Conservation (phyloP, 495 filamentous ascomycete species). For the Bacidia rubella region DNA sequence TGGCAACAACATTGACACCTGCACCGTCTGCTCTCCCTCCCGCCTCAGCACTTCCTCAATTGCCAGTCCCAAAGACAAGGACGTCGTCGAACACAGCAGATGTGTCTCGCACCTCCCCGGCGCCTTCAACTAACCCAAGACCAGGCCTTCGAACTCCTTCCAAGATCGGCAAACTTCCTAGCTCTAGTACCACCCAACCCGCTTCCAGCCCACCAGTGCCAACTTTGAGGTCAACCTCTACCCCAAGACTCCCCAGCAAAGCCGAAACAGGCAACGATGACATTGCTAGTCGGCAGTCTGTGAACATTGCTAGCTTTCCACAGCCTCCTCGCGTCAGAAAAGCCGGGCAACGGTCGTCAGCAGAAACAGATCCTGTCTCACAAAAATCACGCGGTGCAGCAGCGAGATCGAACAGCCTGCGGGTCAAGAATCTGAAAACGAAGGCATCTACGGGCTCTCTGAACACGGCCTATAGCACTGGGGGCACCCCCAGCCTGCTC, state of each 20-base stretch:
- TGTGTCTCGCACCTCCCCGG: constrained; percentile 29
- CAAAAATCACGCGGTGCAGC: constrained; percentile 46
- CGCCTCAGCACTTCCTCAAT: constrained; percentile 49
- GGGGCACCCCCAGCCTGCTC: constrained; percentile 56
- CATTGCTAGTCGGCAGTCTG: constrained; percentile 64
- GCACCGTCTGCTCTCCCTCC: constrained; percentile 46
- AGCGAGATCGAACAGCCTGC: constrained; percentile 32
- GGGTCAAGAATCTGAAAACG: constrained; percentile 17
- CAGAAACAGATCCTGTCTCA: constrained; percentile 28
- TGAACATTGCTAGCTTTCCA: constrained; percentile 88
- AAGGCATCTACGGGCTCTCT: constrained; percentile 23
- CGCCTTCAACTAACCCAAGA: constrained; percentile 35
- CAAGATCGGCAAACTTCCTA: constrained; percentile 35
- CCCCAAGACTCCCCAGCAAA: constrained; percentile 23
- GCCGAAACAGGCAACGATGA: constrained; percentile 38
- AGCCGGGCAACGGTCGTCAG: constrained; percentile 24
- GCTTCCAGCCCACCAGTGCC: constrained; percentile 29
- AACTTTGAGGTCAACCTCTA: constrained; percentile 30
- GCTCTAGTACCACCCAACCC: constrained; percentile 37
- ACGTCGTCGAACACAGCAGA: constrained; percentile 40
- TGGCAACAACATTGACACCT: background rate
- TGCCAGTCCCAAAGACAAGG: constrained; percentile 58
- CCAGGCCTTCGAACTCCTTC: constrained; percentile 51
- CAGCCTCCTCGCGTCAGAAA: constrained; percentile 53
- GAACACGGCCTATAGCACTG: constrained; percentile 32